Percentiles rank a stretch among this genome's conserved stretches.
Evolutionary conservation across 2,329 filamentous ascomycete genomes (phyloP).

Genomic region (Microsporum ferrugineum): DNA sequence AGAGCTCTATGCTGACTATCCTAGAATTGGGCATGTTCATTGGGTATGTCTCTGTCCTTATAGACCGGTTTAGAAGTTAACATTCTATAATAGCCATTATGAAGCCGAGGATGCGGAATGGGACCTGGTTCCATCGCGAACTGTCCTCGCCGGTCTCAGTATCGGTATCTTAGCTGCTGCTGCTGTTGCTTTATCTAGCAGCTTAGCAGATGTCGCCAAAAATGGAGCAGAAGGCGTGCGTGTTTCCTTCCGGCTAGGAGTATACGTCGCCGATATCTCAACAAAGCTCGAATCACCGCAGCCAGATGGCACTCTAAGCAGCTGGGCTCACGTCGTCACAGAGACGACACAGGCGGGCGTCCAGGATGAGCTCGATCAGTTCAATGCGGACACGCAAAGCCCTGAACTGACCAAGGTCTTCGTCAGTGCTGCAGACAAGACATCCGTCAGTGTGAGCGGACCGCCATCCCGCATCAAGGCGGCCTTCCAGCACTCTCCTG

Average conservation of each 20-base stretch:
- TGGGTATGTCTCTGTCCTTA: slow-evolving; percentile 26
- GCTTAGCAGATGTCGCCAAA: slow-evolving; percentile 30
- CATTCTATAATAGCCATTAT: neutral
- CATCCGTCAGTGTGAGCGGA: slow-evolving; percentile 19
- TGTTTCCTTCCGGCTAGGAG: slow-evolving; percentile 38
- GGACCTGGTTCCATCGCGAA: slow-evolving; percentile 8
- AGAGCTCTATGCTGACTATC: slow-evolving; percentile 35
- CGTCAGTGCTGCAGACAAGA: slow-evolving; percentile 17
- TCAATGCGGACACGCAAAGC: neutral
- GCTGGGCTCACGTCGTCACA: neutral
- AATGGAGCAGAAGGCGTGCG: slow-evolving; percentile 35
- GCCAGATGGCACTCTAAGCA: neutral
- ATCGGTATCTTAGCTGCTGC: slow-evolving; percentile 36
- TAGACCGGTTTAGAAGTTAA: neutral
- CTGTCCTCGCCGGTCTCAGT: slow-evolving; percentile 33
- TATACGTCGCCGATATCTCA: slow-evolving; percentile 36
- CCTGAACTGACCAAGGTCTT: slow-evolving; percentile 17
- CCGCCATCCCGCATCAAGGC: slow-evolving; percentile 19
- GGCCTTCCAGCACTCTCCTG: slow-evolving; percentile 16
- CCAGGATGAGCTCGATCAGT: neutral
- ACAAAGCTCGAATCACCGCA: slow-evolving; percentile 30
- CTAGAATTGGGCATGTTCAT: slow-evolving; percentile 36
- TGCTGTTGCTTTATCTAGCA: slow-evolving; percentile 33
- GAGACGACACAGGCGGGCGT: neutral
- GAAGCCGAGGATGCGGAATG: neutral